Conservation (phyloP, 176 grass and related monocot genomes). For the Calamus simplicifolius region DNA sequence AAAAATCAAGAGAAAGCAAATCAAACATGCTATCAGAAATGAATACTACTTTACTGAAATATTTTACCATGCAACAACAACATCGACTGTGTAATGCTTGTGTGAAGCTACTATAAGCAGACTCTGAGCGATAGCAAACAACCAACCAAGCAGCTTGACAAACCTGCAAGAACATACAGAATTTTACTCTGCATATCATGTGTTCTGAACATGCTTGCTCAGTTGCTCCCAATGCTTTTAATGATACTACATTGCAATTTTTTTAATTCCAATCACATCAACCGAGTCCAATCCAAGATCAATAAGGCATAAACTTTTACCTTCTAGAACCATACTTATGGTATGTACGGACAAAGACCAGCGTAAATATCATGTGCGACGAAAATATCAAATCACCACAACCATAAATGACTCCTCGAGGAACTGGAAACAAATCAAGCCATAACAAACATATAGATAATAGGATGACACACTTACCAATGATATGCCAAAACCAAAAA, state of each 20-base stretch:
- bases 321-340: slow-evolving; percentile 94
- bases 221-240: too few relatives aligned
- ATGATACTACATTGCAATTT: too few relatives aligned
- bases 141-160: slow-evolving; percentile 73
- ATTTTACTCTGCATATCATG: too few relatives aligned
- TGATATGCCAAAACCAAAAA: background rate
- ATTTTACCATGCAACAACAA: slow-evolving; percentile 83
- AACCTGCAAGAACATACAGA: slow-evolving; percentile 29
- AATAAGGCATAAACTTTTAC: slow-evolving; percentile 12
- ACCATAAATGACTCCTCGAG: slow-evolving; percentile 49
- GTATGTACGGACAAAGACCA: slow-evolving; percentile 77
- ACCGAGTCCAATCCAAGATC: too few relatives aligned
- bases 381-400: slow-evolving; percentile 99
- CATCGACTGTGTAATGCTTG: slow-evolving; percentile 91
- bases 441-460: background rate
- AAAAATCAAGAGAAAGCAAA: background rate
- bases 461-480: background rate
- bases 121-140: slow-evolving; percentile 71
- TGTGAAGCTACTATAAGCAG: slow-evolving; percentile 85
- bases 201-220: too few relatives aligned
- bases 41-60: background rate
- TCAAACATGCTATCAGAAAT: slow-evolving; percentile 1
- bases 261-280: too few relatives aligned
- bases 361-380: slow-evolving; percentile 98
- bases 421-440: too few relatives aligned